Evolutionary conservation across 129 eudicot genomes (phyloP).

Genomic region (Tagetes erecta): DNA sequence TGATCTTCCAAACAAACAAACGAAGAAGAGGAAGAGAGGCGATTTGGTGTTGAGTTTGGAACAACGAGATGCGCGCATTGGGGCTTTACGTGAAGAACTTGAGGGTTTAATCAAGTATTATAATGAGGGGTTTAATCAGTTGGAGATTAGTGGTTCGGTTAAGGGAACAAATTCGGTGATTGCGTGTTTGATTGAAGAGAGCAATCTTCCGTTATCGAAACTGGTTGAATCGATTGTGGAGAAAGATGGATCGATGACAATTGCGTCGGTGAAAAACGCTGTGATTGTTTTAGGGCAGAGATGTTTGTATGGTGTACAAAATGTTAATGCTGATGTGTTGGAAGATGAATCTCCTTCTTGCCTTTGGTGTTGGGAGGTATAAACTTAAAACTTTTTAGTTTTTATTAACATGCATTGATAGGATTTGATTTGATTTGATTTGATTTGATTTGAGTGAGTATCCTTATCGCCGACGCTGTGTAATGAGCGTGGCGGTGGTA

Average conservation of each 20-base stretch:
- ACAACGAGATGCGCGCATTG: slow-evolving; percentile 47
- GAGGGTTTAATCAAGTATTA: slow-evolving; percentile 50
- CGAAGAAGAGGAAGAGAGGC: slow-evolving; percentile 59
- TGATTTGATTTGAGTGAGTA: neutral
- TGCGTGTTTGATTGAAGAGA: slow-evolving; percentile 82
- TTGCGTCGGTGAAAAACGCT: slow-evolving; percentile 61
- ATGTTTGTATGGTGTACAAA: slow-evolving; percentile 51
- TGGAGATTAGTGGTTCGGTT: slow-evolving; percentile 1
- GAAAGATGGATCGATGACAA: slow-evolving; percentile 39
- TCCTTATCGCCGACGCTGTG: too few species aligned
- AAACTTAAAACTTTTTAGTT: neutral
- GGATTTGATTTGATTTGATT: neutral
- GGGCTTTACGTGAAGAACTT: slow-evolving; percentile 45
- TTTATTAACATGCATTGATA: neutral
- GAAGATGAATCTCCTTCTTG: slow-evolving; percentile 75
- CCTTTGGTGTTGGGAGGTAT: slow-evolving; percentile 99
- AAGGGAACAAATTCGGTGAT: slow-evolving; percentile 40
- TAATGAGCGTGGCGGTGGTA: too few species aligned
- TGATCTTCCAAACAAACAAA: slow-evolving; percentile 31
- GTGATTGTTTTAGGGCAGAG: slow-evolving; percentile 79
- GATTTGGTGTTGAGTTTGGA: slow-evolving; percentile 29
- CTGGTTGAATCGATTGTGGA: slow-evolving; percentile 61
- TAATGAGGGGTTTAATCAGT: slow-evolving; percentile 27
- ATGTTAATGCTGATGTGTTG: slow-evolving; percentile 70
- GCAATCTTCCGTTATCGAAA: slow-evolving; percentile 57